Evolutionary conservation across 768 basidiomycete species (phyloP), one percentile per base, ranked within the genome.

Genomic region (Psilocybe sp.): DNA sequence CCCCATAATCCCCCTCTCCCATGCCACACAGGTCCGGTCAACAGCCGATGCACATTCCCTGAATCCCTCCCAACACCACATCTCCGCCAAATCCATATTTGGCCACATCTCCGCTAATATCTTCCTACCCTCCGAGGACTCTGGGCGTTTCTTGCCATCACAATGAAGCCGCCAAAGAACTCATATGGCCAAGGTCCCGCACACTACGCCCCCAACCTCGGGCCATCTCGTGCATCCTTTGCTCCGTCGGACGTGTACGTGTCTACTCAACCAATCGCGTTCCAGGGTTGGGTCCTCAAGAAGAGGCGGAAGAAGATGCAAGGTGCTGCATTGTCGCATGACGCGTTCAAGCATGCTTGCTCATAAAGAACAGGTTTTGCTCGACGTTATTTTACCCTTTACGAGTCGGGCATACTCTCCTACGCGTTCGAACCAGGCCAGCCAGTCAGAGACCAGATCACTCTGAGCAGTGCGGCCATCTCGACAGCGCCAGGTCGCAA

Each of bases 221-320:
- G 40, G 18, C 43, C 44, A 43, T 46, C 53, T n/a, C 34, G 50
- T 15, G 37, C 47, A 40, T 48, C 42, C 15, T 31, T 52, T 31
- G 37, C 54, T 23, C 48, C 28, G 20, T 47, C 50, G n/a, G 32
- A 52, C 10, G 52, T 50, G 40, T 49, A 59, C 43, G 51, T 60
- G 53, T 46, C 47, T 19, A 48, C 40, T 20, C 51, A 52, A 15
- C 45, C 53, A 47, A 44, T 62, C 33, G 54, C 87, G 4, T 75
- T 69, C 44, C 77, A 88, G 58, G 90, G 90, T 70, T 92, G 89
- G 89, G 69, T 92, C 5, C 74, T 92, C 53, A 92, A 92, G 73
- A 93, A 93, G 69, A 75, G 90, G 57, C 74, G 90, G 55, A 91
- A 89, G 76, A 89, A 81, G 71, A 85, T 92, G 86, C 91, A 92